Evolutionary conservation across 257 asterid genomes (phyloP).

Genomic region (Rubia yunnanensis): DNA sequence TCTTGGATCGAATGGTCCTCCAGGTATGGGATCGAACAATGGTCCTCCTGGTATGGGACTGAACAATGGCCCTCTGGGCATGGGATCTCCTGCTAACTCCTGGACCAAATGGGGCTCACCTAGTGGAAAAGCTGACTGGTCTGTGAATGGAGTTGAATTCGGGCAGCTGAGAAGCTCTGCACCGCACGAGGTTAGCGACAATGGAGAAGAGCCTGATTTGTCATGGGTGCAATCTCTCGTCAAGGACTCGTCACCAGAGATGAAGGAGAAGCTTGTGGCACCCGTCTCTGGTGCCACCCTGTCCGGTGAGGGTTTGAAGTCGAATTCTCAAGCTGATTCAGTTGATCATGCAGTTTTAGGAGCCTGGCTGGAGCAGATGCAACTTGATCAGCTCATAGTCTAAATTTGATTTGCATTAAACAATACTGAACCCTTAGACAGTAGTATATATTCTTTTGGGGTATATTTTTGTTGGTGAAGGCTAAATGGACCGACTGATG

Average conservation of each 20-base stretch:
- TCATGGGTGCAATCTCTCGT: slow-evolving; percentile 98
- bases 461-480: slow-evolving; percentile 29
- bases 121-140: slow-evolving; percentile 60
- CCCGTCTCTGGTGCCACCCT: slow-evolving; percentile 43
- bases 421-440: slow-evolving; percentile 33
- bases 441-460: slow-evolving; percentile 47
- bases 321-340: slow-evolving; percentile 42
- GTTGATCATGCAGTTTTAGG: slow-evolving; percentile 76
- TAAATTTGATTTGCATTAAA: slow-evolving; percentile 36
- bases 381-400: slow-evolving; percentile 77
- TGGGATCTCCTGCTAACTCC: slow-evolving; percentile 45
- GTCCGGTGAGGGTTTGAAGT: slow-evolving; percentile 77
- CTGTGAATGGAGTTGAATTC: slow-evolving; percentile 48
- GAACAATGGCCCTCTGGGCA: slow-evolving; percentile 24
- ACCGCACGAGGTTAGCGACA: slow-evolving; percentile 27
- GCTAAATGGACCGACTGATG: background rate
- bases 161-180: slow-evolving; percentile 33
- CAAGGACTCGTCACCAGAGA: slow-evolving; percentile 92
- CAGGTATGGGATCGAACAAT: slow-evolving; percentile 36
- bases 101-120: slow-evolving; percentile 79
- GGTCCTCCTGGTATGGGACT: slow-evolving; percentile 17
- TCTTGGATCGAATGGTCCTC: slow-evolving; percentile 37
- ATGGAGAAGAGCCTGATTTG: slow-evolving; percentile 70
- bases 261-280: slow-evolving; percentile 51
- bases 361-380: slow-evolving; percentile 96